phyloP scores from a whole-genome alignment of 306 rosid genomes.

The Macrotyloma uniflorum region DNA sequence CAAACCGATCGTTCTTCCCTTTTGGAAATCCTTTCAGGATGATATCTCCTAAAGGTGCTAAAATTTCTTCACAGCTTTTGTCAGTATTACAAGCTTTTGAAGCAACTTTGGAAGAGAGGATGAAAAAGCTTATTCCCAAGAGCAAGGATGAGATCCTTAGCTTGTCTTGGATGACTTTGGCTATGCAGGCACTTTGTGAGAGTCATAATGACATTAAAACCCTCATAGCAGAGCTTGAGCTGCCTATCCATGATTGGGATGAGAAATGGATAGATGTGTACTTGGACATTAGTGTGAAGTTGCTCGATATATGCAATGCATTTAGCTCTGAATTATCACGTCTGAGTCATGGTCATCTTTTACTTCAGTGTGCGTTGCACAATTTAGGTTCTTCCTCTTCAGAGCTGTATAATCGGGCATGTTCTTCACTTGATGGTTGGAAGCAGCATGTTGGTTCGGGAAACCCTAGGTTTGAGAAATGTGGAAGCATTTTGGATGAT shows the following conservation, averaged over 20 bases:
- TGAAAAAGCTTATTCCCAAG: constrained; percentile 67
- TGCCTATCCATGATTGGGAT: constrained; percentile 81
- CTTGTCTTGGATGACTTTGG: constrained; percentile 84
- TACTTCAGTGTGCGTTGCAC: constrained; percentile 73
- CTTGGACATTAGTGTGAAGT: constrained; percentile 84
- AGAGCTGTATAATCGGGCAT: constrained; percentile 56
- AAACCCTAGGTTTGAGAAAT: constrained; percentile 69
- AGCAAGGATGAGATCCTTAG: constrained; percentile 65
- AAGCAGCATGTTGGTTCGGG: constrained; percentile 58
- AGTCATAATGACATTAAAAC: constrained; percentile 68
- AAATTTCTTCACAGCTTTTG: constrained; percentile 57
- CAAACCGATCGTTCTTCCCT: constrained; percentile 72
- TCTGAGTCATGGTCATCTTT: constrained; percentile 77
- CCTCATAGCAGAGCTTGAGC: constrained; percentile 67
- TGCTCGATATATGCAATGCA: constrained; percentile 80
- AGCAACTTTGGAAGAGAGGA: constrained; percentile 70
- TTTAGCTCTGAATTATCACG: constrained; percentile 93
- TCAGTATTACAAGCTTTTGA: constrained; percentile 59
- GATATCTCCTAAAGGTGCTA: constrained; percentile 62
- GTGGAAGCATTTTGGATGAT: constrained; percentile 62
- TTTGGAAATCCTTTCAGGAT: constrained; percentile 86
- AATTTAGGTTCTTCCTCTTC: constrained; percentile 61
- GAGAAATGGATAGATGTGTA: constrained; percentile 93
- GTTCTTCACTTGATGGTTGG: constrained; percentile 83
- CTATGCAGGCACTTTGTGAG: constrained; percentile 68